These are phyloP conservation scores for Fusarium nisikadoi DNA, from an alignment of 2,329 filamentous ascomycete species.

Conservation along the genomic window DNA sequence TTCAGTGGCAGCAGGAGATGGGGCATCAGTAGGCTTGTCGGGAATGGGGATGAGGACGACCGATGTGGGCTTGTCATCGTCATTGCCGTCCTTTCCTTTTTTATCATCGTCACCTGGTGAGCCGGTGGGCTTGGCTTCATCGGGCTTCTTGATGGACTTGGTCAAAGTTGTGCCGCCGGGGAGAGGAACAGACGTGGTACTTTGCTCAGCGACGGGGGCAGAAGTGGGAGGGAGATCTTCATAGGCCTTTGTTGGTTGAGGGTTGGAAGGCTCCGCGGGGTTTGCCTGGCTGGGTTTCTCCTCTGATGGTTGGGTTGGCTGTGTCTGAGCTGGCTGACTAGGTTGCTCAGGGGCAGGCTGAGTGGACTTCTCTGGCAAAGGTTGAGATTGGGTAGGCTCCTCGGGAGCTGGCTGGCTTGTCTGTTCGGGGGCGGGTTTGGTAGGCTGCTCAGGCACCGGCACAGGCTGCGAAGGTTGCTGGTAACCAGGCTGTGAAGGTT, in stretches of 20 bases:
- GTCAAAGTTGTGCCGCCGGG: constrained; percentile 39
- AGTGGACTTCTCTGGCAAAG: neutral
- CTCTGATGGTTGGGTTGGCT: constrained; percentile 5
- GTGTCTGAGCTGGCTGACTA: constrained; percentile 1
- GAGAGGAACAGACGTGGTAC: constrained; percentile 19
- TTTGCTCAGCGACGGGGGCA: constrained; percentile 14
- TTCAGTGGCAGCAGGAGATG: constrained; percentile 29
- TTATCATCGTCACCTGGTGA: constrained; percentile 5
- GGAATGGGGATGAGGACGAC: constrained; percentile 47
- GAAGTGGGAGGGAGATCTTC: constrained; percentile 15
- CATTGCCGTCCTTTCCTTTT: neutral
- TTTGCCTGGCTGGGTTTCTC: constrained; percentile 18
- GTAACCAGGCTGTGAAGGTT: constrained; percentile 12
- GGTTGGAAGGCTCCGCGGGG: constrained; percentile 6
- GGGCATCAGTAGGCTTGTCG: constrained; percentile 19
- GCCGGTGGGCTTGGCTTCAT: constrained; percentile 22
- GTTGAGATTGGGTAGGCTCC: neutral
- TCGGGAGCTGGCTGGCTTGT: neutral
- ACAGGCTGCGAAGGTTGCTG: constrained; percentile 16
- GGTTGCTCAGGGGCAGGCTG: constrained; percentile 17
- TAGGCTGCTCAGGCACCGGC: constrained; percentile 5
- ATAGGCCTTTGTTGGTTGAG: constrained; percentile 28
- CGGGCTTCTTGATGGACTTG: constrained; percentile 44
- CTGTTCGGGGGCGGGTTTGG: constrained; percentile 8
- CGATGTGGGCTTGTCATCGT: constrained; percentile 31